Percentiles rank a stretch among this genome's conserved stretches.
Evolutionary conservation across 208 protist species (phyloP).

Genomic region (Vickermania ingenoplastis): DNA sequence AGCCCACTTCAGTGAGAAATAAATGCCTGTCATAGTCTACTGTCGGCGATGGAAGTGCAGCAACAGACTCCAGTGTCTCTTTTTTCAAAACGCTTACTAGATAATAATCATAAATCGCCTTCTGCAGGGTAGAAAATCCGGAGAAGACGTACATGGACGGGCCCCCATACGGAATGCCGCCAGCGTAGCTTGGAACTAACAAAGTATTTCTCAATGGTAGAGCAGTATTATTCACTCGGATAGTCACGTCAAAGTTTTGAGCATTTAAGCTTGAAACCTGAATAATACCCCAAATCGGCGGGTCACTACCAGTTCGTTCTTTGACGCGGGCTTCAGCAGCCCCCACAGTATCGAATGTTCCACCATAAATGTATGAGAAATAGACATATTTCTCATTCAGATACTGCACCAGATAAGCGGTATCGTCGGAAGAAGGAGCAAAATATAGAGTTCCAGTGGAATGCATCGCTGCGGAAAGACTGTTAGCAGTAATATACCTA

Average conservation of each 20-base stretch:
- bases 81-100: slow-evolving; percentile 5
- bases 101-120: slow-evolving; percentile 48
- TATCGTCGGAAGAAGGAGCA: slow-evolving; percentile 34
- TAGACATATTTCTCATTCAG: slow-evolving; percentile 13
- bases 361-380: slow-evolving; percentile 54
- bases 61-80: slow-evolving; percentile 4
- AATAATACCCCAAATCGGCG: slow-evolving; percentile 29
- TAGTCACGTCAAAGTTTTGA: slow-evolving; percentile 44
- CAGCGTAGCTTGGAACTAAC: slow-evolving; percentile 17
- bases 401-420: slow-evolving; percentile 22
- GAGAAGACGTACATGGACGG: slow-evolving; percentile 65
- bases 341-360: slow-evolving; percentile 41
- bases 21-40: slow-evolving; percentile 23
- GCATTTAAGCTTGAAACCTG: slow-evolving; percentile 12
- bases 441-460: slow-evolving; percentile 50
- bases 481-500: neutral
- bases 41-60: slow-evolving; percentile 31
- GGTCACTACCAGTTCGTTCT: neutral
- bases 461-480: slow-evolving; percentile 13
- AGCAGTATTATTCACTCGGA: slow-evolving; percentile 43
- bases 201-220: slow-evolving; percentile 26
- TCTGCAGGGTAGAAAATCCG: slow-evolving; percentile 63
- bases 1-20: slow-evolving; percentile 23
- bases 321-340: slow-evolving; percentile 22
- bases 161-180: slow-evolving; percentile 30